Conservation (phyloP, 2,329 filamentous ascomycete species). For the Monosporascus sp. region DNA sequence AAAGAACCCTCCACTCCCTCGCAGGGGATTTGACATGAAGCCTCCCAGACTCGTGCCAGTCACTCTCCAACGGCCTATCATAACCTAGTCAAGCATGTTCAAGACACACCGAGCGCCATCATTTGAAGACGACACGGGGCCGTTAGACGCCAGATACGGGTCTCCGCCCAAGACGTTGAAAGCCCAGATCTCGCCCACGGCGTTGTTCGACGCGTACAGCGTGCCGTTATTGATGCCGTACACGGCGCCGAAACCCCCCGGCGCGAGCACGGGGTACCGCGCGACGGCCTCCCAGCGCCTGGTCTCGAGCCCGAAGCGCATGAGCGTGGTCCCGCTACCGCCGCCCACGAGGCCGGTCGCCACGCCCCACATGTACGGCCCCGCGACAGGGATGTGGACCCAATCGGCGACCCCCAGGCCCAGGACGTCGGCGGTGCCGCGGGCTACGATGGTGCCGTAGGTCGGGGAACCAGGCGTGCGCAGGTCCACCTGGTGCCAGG, state of each 20-base stretch:
- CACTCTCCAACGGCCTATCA: no score
- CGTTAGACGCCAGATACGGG: not conserved
- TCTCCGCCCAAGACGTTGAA: not conserved
- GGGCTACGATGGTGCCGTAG: not conserved
- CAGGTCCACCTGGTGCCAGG: slow-evolving; percentile 3
- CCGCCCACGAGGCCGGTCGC: not conserved
- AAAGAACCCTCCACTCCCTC: no score
- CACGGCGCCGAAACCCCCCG: not conserved
- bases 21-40: no score
- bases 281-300: not conserved
- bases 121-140: not conserved
- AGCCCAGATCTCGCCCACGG: not conserved
- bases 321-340: not conserved
- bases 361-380: not conserved
- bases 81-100: not conserved
- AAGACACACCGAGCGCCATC: slow-evolving; percentile 1
- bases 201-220: not conserved
- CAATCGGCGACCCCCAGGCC: not conserved
- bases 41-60: no score
- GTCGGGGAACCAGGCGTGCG: not conserved
- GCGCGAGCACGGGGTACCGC: not conserved
- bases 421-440: not conserved
- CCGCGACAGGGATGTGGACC: slow-evolving; percentile 1
- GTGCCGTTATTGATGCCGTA: slow-evolving; percentile 3
- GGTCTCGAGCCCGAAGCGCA: not conserved